Evolutionary conservation across 140 eudicot genomes (phyloP).

Genomic region (Bidens hawaiensis): DNA sequence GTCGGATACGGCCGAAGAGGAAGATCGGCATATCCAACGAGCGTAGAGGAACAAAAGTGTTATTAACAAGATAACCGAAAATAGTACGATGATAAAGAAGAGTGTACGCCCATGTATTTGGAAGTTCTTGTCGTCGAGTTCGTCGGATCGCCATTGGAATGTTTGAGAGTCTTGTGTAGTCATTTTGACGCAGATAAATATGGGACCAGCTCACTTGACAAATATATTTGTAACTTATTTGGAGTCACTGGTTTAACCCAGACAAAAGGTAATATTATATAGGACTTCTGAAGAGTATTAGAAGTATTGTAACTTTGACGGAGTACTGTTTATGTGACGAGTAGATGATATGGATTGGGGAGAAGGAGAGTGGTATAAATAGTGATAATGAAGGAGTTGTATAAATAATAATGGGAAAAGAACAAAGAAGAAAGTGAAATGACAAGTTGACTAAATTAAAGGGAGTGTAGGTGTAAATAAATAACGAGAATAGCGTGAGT

Average conservation of each 20-base stretch:
- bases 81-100: slow-evolving; percentile 64
- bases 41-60: slow-evolving; percentile 65
- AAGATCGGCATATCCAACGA: slow-evolving; percentile 64
- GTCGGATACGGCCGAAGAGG: slow-evolving; percentile 29
- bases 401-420: slow-evolving; percentile 11
- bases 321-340: too few species aligned
- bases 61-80: slow-evolving; percentile 42
- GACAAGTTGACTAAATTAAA: slow-evolving; percentile 14
- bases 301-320: too few species aligned
- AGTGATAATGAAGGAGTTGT: slow-evolving; percentile 5
- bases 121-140: slow-evolving; percentile 69
- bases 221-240: too few species aligned
- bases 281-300: too few species aligned
- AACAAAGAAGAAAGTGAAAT: neutral
- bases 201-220: too few species aligned
- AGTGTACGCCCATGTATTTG: slow-evolving; percentile 75
- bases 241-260: too few species aligned
- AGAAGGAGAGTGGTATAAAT: neutral
- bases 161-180: slow-evolving; percentile 41
- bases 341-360: slow-evolving; percentile 9
- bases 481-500: slow-evolving; percentile 27
- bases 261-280: too few species aligned
- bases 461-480: slow-evolving; percentile 23
- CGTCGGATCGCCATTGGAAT: slow-evolving; percentile 75
- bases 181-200: too few species aligned